Evolutionary conservation across 129 eudicot genomes (phyloP).

Genomic region (Heracleum sosnowskyi): DNA sequence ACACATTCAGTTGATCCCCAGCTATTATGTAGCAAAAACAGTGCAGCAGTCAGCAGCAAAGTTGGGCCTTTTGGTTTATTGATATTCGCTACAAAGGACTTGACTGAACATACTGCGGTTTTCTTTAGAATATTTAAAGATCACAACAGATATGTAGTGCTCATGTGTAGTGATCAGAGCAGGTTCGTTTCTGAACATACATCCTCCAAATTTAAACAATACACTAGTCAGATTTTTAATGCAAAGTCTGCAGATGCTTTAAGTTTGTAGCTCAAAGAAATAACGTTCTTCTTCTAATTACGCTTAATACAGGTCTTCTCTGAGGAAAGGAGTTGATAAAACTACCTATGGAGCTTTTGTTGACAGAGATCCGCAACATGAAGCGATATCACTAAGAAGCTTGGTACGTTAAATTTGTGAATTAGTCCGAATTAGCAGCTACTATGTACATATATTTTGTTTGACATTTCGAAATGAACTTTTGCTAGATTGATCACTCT

Average conservation of each 20-base stretch:
- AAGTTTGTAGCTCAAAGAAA: background rate
- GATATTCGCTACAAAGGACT: conserved; percentile 54
- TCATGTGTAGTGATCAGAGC: conserved; percentile 91
- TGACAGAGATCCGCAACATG: conserved; percentile 35
- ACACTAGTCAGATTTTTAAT: background rate
- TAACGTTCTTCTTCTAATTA: background rate
- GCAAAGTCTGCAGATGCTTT: background rate
- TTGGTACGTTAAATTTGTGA: conserved; percentile 23
- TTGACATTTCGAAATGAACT: background rate
- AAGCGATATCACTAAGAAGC: conserved; percentile 36
- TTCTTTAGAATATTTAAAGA: conserved; percentile 46
- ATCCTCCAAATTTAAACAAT: background rate
- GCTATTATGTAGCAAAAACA: conserved; percentile 30
- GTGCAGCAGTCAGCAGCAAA: conserved; percentile 35
- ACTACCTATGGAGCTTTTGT: conserved; percentile 42
- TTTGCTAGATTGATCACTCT: conserved; percentile 43
- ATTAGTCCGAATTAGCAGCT: background rate
- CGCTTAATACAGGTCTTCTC: conserved; percentile 10
- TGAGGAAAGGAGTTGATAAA: conserved; percentile 28
- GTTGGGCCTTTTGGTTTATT: conserved; percentile 82
- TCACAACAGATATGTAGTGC: conserved; percentile 29
- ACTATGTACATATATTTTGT: background rate
- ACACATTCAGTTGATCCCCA: conserved; percentile 39
- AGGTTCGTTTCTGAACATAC: conserved; percentile 28
- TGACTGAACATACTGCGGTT: conserved; percentile 64